A percentile compares a stretch with the other conserved stretches of the same genome.
Evolutionary conservation across 164 flowering plant species (phyloP).

Genomic region (Brasenia schreberi): DNA sequence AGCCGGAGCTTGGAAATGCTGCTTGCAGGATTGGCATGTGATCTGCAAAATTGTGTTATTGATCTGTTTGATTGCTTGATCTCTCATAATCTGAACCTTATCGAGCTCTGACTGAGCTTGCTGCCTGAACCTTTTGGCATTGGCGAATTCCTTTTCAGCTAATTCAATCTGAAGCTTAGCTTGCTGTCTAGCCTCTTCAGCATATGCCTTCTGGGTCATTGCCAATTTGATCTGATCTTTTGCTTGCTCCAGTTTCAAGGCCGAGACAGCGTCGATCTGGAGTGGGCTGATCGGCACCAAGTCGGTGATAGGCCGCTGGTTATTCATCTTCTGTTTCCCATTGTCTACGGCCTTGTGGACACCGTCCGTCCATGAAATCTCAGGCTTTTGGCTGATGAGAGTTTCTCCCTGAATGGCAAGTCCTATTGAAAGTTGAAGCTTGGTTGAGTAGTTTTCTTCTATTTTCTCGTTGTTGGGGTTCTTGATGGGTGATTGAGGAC

Average conservation of each 20-base stretch:
- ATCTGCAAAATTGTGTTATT: slow-evolving; percentile 53
- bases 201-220: slow-evolving; percentile 51
- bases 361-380: not conserved
- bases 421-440: not conserved
- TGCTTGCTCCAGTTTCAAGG: slow-evolving; percentile 27
- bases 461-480: slow-evolving; percentile 9
- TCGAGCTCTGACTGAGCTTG: slow-evolving; percentile 71
- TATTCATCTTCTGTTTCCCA: not conserved
- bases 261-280: not conserved
- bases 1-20: slow-evolving; percentile 27
- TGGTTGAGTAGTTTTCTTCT: slow-evolving; percentile 5
- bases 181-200: slow-evolving; percentile 62
- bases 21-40: slow-evolving; percentile 76
- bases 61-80: slow-evolving; percentile 52
- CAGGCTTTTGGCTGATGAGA: not conserved
- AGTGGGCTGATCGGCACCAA: not conserved
- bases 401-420: not conserved
- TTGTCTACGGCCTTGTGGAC: not conserved
- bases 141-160: slow-evolving; percentile 71
- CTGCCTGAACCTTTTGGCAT: slow-evolving; percentile 72
- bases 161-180: slow-evolving; percentile 65
- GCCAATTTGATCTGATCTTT: slow-evolving; percentile 50
- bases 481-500: not conserved
- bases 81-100: slow-evolving; percentile 55
- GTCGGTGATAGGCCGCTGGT: not conserved